Evolutionary conservation across 2,329 filamentous ascomycete genomes (phyloP).

Genomic region (Cladosporium austrohemisphaericum): DNA sequence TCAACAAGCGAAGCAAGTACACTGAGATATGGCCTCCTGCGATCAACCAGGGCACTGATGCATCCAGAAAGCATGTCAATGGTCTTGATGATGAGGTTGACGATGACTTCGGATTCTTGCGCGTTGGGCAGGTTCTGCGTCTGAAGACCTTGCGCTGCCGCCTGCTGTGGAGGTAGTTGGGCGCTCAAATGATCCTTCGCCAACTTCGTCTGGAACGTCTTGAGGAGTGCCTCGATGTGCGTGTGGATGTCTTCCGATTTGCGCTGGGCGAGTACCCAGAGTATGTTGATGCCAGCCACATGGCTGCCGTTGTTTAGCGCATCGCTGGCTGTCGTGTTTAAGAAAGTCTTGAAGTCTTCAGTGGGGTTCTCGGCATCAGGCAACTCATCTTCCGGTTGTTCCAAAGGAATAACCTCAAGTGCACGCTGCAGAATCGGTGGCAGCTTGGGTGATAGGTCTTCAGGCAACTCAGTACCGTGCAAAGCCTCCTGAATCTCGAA

Average conservation of each 20-base stretch:
- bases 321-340: constrained; percentile 84
- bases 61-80: constrained; percentile 88
- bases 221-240: constrained; percentile 85
- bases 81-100: constrained; percentile 86
- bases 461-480: constrained; percentile 67
- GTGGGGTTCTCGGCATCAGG: constrained; percentile 68
- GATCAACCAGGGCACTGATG: constrained; percentile 89
- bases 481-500: constrained; percentile 91
- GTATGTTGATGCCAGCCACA: constrained; percentile 82
- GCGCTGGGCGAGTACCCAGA: constrained; percentile 85
- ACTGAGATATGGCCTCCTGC: constrained; percentile 87
- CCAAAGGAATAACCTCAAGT: constrained; percentile 83
- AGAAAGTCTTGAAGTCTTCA: constrained; percentile 79
- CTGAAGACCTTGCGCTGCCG: constrained; percentile 39
- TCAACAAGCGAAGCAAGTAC: constrained; percentile 93
- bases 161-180: constrained; percentile 57
- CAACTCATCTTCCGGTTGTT: constrained; percentile 67
- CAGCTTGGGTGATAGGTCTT: constrained; percentile 59
- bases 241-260: constrained; percentile 84
- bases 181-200: constrained; percentile 86
- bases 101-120: constrained; percentile 84
- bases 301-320: constrained; percentile 72
- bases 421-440: constrained; percentile 75
- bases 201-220: constrained; percentile 85
- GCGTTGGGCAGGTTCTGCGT: constrained; percentile 56